Evolutionary conservation across 2,329 filamentous ascomycete genomes (phyloP).

Genomic region (Diaporthe aspalathi): DNA sequence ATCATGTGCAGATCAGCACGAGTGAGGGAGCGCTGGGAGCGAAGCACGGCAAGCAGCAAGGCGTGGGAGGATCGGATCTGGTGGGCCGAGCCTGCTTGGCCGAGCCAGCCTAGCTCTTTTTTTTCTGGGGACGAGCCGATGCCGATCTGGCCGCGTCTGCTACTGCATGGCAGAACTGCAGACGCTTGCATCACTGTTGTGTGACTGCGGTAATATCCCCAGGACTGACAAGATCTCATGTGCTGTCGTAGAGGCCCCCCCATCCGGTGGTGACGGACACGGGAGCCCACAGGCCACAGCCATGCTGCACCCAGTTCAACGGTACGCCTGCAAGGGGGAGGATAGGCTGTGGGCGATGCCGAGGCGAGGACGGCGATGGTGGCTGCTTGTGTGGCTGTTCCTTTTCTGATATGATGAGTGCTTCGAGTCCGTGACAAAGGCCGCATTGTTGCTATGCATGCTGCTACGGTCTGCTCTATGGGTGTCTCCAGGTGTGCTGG

Average conservation of each 20-base stretch:
- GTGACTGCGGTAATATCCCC: constrained; percentile 13
- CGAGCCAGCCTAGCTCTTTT: constrained; percentile 2
- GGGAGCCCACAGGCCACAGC: constrained; percentile 15
- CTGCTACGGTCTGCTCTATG: neutral
- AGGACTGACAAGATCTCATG: constrained; percentile 26
- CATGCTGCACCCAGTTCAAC: constrained; percentile 8
- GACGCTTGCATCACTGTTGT: constrained; percentile 10
- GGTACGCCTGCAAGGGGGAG: constrained; percentile 5
- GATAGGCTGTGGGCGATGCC: neutral
- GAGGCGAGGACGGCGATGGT: neutral
- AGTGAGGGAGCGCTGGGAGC: neutral
- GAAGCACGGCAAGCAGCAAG: neutral
- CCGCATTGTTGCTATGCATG: neutral
- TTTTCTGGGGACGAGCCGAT: constrained; percentile 9
- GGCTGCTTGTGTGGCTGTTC: neutral
- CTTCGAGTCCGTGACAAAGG: neutral
- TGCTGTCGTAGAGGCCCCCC: neutral
- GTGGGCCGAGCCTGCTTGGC: constrained; percentile 23
- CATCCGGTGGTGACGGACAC: neutral
- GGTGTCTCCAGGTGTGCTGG: neutral
- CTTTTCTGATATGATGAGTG: neutral
- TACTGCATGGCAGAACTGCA: neutral
- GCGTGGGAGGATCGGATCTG: constrained; percentile 19
- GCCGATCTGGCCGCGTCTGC: constrained; percentile 22
- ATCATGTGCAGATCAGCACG: constrained; percentile 11